Percentiles rank a stretch among this genome's conserved stretches.
These are phyloP conservation scores for Monosporozyma siamensis DNA, from an alignment of 805 yeast genomes.

Conservation along the genomic window DNA sequence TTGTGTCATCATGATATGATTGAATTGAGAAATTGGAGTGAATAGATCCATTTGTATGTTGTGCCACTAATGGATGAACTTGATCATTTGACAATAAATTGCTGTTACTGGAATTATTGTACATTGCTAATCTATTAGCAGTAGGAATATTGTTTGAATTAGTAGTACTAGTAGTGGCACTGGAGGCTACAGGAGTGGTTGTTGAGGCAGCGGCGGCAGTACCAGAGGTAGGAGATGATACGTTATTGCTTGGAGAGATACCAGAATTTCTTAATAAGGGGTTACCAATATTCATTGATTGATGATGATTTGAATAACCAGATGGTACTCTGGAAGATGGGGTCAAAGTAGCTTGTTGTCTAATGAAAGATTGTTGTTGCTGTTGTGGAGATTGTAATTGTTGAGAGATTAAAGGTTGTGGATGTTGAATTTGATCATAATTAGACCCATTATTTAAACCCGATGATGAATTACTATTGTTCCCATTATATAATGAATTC, in stretches of 20 bases:
- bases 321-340: slow-evolving; percentile 30
- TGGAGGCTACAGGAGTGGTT: slow-evolving; percentile 12
- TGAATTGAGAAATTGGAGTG: slow-evolving; percentile 29
- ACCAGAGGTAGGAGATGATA: too few species aligned
- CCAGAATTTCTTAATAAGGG: slow-evolving; percentile 27
- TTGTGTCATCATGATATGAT: slow-evolving; percentile 21
- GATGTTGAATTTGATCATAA: slow-evolving; percentile 3
- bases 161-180: background rate
- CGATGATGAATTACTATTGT: background rate
- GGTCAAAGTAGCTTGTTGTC: slow-evolving; percentile 24
- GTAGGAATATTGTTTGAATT: slow-evolving; percentile 15
- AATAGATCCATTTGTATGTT: slow-evolving; percentile 28
- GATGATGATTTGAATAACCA: slow-evolving; percentile 23
- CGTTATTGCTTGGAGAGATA: slow-evolving; percentile 15
- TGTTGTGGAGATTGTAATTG: slow-evolving; percentile 13
- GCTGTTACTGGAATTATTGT: slow-evolving; percentile 8
- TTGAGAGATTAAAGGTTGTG: slow-evolving; percentile 4
- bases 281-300: slow-evolving; percentile 19
- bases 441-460: too few species aligned
- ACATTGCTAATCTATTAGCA: too few species aligned
- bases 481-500: background rate
- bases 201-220: slow-evolving; percentile 13
- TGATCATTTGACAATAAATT: slow-evolving; percentile 1
- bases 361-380: slow-evolving; percentile 24
- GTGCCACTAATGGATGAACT: slow-evolving; percentile 14